Conservation (phyloP, 106 monocot species). For the Vanilla planifolia region DNA sequence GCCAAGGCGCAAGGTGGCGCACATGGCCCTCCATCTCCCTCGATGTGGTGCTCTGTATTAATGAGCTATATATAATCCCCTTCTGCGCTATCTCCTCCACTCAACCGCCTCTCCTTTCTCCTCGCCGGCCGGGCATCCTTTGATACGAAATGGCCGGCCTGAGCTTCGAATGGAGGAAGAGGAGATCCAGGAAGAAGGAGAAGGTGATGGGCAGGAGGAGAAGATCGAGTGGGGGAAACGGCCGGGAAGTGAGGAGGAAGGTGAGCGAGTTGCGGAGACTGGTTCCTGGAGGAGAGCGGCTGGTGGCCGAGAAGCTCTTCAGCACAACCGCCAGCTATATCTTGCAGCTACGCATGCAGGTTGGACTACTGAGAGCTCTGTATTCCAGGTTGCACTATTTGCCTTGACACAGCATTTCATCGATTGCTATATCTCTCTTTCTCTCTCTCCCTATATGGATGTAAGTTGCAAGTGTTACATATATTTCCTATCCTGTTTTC, state of each 20-base stretch:
- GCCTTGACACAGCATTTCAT: no score
- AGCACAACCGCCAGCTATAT: conserved; percentile 52
- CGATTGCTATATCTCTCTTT: no score
- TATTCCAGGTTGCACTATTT: no score
- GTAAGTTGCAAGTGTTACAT: no score
- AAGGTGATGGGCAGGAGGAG: conserved; percentile 7
- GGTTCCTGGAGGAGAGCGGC: conserved; percentile 47
- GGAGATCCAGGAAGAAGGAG: conserved; percentile 4
- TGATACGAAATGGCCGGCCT: background rate
- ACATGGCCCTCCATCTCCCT: conserved; percentile 4
- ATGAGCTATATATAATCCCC: background rate
- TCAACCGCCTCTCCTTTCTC: background rate
- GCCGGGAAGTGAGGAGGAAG: conserved; percentile 22
- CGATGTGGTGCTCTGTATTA: background rate
- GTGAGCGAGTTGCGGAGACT: conserved; percentile 59
- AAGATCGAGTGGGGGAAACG: background rate
- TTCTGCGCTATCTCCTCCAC: background rate
- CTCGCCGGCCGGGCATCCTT: background rate
- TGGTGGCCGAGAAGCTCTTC: conserved; percentile 44
- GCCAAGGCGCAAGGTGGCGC: conserved; percentile 2
- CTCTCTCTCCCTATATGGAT: no score
- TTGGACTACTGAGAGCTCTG: conserved; percentile 35
- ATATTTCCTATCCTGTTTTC: no score
- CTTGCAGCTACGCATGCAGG: conserved; percentile 35
- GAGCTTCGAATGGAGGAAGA: background rate